phyloP scores from a whole-genome alignment of 2,329 filamentous ascomycete species.

The Ceratocystis destructans region DNA sequence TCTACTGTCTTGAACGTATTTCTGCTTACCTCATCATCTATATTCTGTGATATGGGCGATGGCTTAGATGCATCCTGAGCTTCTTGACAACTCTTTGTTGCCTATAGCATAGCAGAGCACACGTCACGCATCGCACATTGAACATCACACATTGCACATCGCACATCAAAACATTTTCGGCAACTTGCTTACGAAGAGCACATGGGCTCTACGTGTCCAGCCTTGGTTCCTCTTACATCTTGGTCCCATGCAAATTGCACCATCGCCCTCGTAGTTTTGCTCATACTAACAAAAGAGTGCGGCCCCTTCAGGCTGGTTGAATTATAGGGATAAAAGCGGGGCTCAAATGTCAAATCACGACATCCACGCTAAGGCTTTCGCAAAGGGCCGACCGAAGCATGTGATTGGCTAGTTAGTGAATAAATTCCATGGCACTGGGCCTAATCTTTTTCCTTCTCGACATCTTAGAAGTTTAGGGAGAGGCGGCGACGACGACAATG shows the following conservation, averaged over 20 bases:
- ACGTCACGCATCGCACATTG: too few relatives aligned
- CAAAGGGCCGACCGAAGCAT: conserved; percentile 26
- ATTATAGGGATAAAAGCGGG: conserved; percentile 4
- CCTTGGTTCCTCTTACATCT: too few relatives aligned
- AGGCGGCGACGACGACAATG: neutral
- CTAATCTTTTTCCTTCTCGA: neutral
- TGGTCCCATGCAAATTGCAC: conserved; percentile 9
- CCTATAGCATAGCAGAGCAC: too few relatives aligned
- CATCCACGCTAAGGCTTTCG: conserved; percentile 40
- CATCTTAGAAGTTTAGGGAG: neutral
- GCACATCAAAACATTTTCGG: too few relatives aligned
- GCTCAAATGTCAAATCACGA: conserved; percentile 31
- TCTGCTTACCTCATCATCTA: too few relatives aligned
- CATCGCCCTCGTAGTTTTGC: conserved; percentile 18
- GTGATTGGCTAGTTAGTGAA: conserved; percentile 23
- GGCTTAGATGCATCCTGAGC: too few relatives aligned
- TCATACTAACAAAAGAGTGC: neutral
- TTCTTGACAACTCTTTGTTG: too few relatives aligned
- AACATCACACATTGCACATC: too few relatives aligned
- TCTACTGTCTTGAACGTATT: too few relatives aligned
- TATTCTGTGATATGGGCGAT: too few relatives aligned
- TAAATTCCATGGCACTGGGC: neutral
- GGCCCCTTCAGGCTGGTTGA: neutral
- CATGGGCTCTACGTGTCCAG: too few relatives aligned
- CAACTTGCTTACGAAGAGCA: too few relatives aligned